A percentile compares a stretch with the other conserved stretches of the same genome.
phyloP scores from a whole-genome alignment of 2,329 filamentous ascomycete genomes.

The Trichoderma koningiopsis region DNA sequence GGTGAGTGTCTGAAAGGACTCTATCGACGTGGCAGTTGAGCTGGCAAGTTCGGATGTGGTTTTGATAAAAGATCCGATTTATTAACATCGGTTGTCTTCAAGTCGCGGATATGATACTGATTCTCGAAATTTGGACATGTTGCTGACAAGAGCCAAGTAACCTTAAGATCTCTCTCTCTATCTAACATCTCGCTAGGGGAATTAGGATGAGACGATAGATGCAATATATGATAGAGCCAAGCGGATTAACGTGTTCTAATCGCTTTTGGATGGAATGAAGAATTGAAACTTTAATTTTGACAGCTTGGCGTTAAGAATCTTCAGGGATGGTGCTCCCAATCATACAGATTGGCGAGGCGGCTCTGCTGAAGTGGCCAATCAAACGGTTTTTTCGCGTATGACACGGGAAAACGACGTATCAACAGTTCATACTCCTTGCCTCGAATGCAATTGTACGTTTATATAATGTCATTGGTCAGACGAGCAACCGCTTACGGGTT shows the following conservation, averaged over 20 bases:
- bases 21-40: background rate
- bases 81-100: background rate
- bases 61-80: background rate
- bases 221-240: background rate
- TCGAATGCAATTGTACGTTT: background rate
- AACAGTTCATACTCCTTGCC: background rate
- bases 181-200: background rate
- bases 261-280: background rate
- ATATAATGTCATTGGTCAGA: background rate
- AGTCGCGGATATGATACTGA: background rate
- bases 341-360: background rate
- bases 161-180: background rate
- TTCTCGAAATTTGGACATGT: background rate
- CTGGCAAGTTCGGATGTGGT: background rate
- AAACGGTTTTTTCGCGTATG: background rate
- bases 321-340: background rate
- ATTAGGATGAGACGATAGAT: background rate
- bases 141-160: background rate
- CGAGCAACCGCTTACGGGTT: background rate
- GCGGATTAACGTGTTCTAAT: background rate
- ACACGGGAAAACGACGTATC: background rate
- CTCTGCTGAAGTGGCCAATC: background rate
- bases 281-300: background rate
- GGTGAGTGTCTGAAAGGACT: background rate
- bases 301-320: background rate